Percentiles rank a stretch among this genome's conserved stretches.
These are phyloP conservation scores for Rhododendron kiyosumense DNA, from an alignment of 148 eudicot species.

Conservation along the genomic window DNA sequence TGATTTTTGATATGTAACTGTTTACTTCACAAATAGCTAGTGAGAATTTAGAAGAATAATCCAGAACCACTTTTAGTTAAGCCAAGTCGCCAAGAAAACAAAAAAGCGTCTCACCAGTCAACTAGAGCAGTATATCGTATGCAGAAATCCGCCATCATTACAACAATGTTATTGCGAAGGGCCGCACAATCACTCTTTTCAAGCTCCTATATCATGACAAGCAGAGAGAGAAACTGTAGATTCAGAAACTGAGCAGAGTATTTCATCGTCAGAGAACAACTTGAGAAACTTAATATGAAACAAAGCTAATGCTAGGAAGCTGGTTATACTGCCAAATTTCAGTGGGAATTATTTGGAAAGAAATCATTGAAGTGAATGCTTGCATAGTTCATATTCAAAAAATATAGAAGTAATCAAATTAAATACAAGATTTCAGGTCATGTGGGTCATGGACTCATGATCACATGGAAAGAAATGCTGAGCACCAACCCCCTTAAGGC, in stretches of 20 bases:
- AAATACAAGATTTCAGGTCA: neutral
- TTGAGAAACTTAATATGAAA: neutral
- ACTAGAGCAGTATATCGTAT: conserved; percentile 93
- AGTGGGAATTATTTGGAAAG: neutral
- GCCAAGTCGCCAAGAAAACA: neutral
- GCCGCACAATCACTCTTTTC: conserved; percentile 86
- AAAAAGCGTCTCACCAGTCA: conserved; percentile 63
- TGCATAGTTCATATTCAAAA: neutral
- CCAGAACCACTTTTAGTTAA: neutral
- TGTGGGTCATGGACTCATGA: neutral
- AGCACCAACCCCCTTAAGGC: neutral
- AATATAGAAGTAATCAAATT: neutral
- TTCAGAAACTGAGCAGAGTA: neutral
- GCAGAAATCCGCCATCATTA: conserved; percentile 91
- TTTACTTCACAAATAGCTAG: conserved; percentile 14
- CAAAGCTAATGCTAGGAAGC: neutral
- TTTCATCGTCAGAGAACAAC: neutral
- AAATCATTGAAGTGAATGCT: neutral
- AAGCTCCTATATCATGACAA: conserved; percentile 65
- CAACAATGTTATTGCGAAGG: conserved; percentile 81
- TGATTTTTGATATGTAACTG: conserved; percentile 87
- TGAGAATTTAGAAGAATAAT: conserved; percentile 9
- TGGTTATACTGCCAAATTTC: neutral
- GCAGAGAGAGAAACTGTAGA: neutral
- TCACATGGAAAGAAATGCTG: neutral